Conservation (phyloP, 2,329 filamentous ascomycete species). For the Elsinoe necatrix region DNA sequence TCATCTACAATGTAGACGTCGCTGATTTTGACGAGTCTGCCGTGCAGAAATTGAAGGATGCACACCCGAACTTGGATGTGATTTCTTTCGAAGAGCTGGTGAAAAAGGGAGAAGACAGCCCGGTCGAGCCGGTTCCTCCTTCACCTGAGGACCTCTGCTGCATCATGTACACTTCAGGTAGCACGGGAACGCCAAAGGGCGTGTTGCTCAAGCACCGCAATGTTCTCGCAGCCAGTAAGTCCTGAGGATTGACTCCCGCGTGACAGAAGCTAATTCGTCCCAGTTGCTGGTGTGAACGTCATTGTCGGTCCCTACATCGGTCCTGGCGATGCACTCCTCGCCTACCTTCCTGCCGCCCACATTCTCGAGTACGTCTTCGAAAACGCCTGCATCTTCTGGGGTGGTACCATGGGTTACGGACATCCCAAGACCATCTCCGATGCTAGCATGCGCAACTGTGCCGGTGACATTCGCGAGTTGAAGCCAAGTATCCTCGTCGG, state of each 20-base stretch:
- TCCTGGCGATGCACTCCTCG: slow-evolving; percentile 69
- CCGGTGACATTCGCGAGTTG: slow-evolving; percentile 89
- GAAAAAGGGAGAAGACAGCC: slow-evolving; percentile 54
- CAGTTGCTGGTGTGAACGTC: slow-evolving; percentile 67
- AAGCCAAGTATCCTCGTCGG: slow-evolving; percentile 83
- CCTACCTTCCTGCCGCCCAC: slow-evolving; percentile 89
- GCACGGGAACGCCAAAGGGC: slow-evolving; percentile 82
- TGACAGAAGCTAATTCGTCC: slow-evolving; percentile 17
- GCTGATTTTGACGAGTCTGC: slow-evolving; percentile 43
- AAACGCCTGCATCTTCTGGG: slow-evolving; percentile 80
- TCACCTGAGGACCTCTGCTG: slow-evolving; percentile 72
- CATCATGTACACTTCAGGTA: slow-evolving; percentile 76
- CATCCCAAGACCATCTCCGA: slow-evolving; percentile 85
- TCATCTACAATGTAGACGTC: slow-evolving; percentile 51
- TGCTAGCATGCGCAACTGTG: slow-evolving; percentile 75
- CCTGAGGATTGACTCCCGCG: slow-evolving; percentile 9
- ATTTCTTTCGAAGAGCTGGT: slow-evolving; percentile 49
- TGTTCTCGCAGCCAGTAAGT: slow-evolving; percentile 67
- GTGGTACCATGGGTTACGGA: slow-evolving; percentile 87
- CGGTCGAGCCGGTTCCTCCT: slow-evolving; percentile 62
- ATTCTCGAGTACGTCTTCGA: slow-evolving; percentile 96
- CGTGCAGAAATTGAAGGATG: slow-evolving; percentile 46
- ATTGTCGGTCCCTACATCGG: slow-evolving; percentile 72
- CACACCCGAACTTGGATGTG: slow-evolving; percentile 46
- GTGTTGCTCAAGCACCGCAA: slow-evolving; percentile 73